These are phyloP conservation scores for Penicillium macrosclerotiorum DNA, from an alignment of 495 filamentous ascomycete genomes.

Conservation along the genomic window DNA sequence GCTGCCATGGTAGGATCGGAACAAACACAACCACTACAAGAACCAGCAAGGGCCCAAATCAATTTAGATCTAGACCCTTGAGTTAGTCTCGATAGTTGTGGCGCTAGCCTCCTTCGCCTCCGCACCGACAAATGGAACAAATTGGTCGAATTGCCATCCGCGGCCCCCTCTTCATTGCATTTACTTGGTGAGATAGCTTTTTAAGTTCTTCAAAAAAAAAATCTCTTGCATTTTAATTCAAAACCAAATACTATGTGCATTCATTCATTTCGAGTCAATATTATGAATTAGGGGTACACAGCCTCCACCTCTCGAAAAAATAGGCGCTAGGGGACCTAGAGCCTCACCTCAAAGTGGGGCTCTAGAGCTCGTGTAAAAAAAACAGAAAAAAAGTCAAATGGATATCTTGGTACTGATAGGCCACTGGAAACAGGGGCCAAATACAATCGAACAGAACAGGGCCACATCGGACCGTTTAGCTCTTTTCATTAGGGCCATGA, in stretches of 20 bases:
- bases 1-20: too few relatives aligned
- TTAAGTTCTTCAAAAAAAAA: too few relatives aligned
- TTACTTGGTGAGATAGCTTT: too few relatives aligned
- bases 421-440: neutral
- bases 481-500: neutral
- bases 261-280: neutral
- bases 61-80: too few relatives aligned
- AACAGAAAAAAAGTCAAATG: neutral
- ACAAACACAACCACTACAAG: too few relatives aligned
- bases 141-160: too few relatives aligned
- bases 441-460: neutral
- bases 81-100: too few relatives aligned
- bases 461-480: neutral
- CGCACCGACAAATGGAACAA: too few relatives aligned
- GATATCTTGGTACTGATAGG: neutral
- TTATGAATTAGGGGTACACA: neutral
- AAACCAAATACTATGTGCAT: neutral
- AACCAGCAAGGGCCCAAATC: too few relatives aligned
- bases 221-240: neutral
- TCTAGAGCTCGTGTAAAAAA: too few relatives aligned
- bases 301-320: neutral
- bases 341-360: neutral
- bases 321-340: neutral
- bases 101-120: too few relatives aligned
- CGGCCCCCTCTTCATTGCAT: too few relatives aligned